Conservation (phyloP, 2,329 filamentous ascomycete species). For the Parastagonospora avenae region DNA sequence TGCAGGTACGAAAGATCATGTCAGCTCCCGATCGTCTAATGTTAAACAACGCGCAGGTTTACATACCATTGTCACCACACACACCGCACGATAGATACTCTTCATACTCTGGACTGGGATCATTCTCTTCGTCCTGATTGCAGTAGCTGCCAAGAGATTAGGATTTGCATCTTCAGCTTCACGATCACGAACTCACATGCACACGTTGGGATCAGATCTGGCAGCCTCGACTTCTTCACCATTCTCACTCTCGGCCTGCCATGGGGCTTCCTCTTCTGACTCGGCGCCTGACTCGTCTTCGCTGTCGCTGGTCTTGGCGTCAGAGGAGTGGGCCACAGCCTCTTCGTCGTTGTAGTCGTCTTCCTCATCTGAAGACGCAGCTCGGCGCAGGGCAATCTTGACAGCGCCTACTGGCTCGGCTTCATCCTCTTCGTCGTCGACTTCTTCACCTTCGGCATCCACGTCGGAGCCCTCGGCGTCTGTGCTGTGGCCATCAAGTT, state of each 20-base stretch:
- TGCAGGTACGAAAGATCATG: slow-evolving; percentile 60
- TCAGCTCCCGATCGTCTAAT: slow-evolving; percentile 46
- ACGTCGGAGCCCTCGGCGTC: slow-evolving; percentile 50
- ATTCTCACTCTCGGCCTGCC: slow-evolving; percentile 59
- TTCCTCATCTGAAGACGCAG: slow-evolving; percentile 46
- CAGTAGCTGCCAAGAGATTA: slow-evolving; percentile 68
- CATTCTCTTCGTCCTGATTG: slow-evolving; percentile 79
- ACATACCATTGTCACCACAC: slow-evolving; percentile 84
- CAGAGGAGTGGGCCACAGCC: slow-evolving; percentile 45
- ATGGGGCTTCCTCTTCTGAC: slow-evolving; percentile 63
- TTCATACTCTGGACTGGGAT: slow-evolving; percentile 81
- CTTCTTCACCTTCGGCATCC: slow-evolving; percentile 51
- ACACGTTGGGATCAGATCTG: slow-evolving; percentile 60
- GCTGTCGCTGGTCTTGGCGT: slow-evolving; percentile 46
- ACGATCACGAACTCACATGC: slow-evolving; percentile 62
- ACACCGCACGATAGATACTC: slow-evolving; percentile 75
- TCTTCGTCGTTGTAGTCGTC: slow-evolving; percentile 48
- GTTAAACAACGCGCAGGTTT: slow-evolving; percentile 22
- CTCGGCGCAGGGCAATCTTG: slow-evolving; percentile 45
- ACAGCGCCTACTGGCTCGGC: slow-evolving; percentile 51
- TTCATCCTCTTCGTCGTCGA: slow-evolving; percentile 60
- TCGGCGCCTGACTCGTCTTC: slow-evolving; percentile 49
- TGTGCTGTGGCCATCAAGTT: slow-evolving; percentile 40
- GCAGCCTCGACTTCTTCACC: slow-evolving; percentile 63
- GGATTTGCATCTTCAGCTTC: slow-evolving; percentile 15